phyloP scores from a whole-genome alignment of 192 early-diverging fungal species.

The Diversispora epigaea region DNA sequence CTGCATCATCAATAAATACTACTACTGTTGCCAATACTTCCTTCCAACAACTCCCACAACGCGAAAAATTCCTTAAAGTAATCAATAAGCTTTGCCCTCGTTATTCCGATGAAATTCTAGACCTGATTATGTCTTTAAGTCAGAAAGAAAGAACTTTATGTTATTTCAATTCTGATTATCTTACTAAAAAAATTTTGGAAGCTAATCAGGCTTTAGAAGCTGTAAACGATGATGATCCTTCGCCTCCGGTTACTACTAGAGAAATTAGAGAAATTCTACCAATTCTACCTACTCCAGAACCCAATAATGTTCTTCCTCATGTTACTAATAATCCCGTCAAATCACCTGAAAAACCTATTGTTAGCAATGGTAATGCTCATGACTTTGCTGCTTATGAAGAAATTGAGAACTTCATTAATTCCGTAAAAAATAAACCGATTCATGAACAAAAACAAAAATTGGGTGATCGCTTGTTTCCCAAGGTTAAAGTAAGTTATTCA shows the following conservation, averaged over 20 bases:
- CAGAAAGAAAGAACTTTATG: slow-evolving; percentile 48
- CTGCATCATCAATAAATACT: neutral
- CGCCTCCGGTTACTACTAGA: neutral
- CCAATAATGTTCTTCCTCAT: neutral
- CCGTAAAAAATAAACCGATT: slow-evolving; percentile 31
- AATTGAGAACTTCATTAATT: slow-evolving; percentile 36
- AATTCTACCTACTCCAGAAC: slow-evolving; percentile 5
- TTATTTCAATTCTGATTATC: slow-evolving; percentile 45
- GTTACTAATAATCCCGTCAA: neutral
- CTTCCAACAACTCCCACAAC: slow-evolving; percentile 27
- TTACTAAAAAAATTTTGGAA: slow-evolving; percentile 39
- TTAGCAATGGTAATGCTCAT: slow-evolving; percentile 10
- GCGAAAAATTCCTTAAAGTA: slow-evolving; percentile 38
- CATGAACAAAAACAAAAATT: slow-evolving; percentile 44
- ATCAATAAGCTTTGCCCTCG: slow-evolving; percentile 34
- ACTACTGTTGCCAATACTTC: neutral
- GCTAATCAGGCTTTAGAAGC: slow-evolving; percentile 41
- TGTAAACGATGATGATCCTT: slow-evolving; percentile 28
- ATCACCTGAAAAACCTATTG: neutral
- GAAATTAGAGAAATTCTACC: slow-evolving; percentile 9
- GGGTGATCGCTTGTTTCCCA: slow-evolving; percentile 43
- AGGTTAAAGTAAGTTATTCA: slow-evolving; percentile 42
- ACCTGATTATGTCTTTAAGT: slow-evolving; percentile 44
- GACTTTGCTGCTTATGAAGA: slow-evolving; percentile 13
- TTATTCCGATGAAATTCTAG: slow-evolving; percentile 41